Base-by-base conservation (phyloP, 140 eudicot species). In the Oenanthe javanica region DNA sequence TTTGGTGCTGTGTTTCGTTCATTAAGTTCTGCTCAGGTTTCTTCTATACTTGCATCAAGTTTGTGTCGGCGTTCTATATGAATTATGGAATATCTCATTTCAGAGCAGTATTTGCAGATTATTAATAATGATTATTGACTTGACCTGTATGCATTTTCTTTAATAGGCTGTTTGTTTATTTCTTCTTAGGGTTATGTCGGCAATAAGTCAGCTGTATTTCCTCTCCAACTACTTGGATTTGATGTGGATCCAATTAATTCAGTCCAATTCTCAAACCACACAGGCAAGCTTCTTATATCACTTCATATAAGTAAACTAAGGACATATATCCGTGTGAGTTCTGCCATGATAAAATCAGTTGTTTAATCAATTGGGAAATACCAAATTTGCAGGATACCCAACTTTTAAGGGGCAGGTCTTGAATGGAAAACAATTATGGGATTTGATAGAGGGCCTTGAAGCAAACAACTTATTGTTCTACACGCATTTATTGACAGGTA, bases 181-280 rank as follows among this genome's bases (percentile, higher is more conserved):
- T 48, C 55, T 43, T 78, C 25, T 72, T 80, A 94, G 98, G 98
- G 98, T 45, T 94, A 94, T 83, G 98, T 94, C n/a, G 98, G 98
- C 81, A 94, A 94, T 75, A 94, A 94, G 79, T 88, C 98, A 69
- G 98, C 98, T 80, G 98, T 94, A 50, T 94, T 94, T 77, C 97
- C 98, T 66, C 92, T 94, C 50, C 98, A 94, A 78, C 79, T 94
- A 75, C 89, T 94, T 47, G 98, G 98, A 57, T 94, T 90, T 84
- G 98, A 94, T 70, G 98, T 94, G 19, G 98, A 94, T 81, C 98
- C 97, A 1, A 92, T 94, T 59, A 94, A 92, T 87, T 94, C 98
- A 0, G 98, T 94, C 23, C 98, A 94, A 82, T 94, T 94, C 83
- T 94, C 98, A 27, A 94, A 94, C 85, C 98, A 94, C 86, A 94